A percentile compares a stretch with the other conserved stretches of the same genome.
Evolutionary conservation across 2,329 filamentous ascomycete genomes (phyloP).

Genomic region (Aspergillus sp.): DNA sequence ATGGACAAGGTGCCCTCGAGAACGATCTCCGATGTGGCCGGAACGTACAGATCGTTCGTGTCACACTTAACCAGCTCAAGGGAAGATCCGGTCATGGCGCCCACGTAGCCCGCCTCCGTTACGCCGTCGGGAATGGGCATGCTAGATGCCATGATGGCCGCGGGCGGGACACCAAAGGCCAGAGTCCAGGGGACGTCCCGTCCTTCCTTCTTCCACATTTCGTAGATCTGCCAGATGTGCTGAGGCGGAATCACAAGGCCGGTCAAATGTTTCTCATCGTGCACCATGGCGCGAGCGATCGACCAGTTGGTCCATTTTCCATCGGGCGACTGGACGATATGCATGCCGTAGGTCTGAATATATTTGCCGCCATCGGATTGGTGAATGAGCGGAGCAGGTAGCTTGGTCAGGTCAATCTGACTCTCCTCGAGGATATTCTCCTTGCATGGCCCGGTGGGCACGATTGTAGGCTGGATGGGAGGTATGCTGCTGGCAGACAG

Average conservation of each 20-base stretch:
- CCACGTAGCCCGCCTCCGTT: conserved; percentile 51
- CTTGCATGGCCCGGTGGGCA: conserved; percentile 45
- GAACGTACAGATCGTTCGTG: conserved; percentile 50
- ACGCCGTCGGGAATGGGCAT: conserved; percentile 53
- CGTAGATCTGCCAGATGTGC: conserved; percentile 48
- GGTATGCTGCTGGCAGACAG: conserved; percentile 31
- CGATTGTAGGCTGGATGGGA: conserved; percentile 34
- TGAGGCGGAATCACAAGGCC: conserved; percentile 48
- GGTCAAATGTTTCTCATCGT: conserved; percentile 42
- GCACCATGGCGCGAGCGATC: conserved; percentile 47
- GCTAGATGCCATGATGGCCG: conserved; percentile 48
- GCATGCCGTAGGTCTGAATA: conserved; percentile 52
- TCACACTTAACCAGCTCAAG: conserved; percentile 54
- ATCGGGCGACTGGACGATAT: conserved; percentile 48
- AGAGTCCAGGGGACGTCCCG: conserved; percentile 51
- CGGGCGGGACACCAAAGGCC: conserved; percentile 51
- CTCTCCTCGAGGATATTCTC: conserved; percentile 39
- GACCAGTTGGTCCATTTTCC: conserved; percentile 47
- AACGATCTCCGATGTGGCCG: conserved; percentile 53
- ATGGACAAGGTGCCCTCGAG: conserved; percentile 51
- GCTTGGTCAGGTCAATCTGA: conserved; percentile 44
- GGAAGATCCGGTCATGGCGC: conserved; percentile 43
- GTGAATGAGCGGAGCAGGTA: conserved; percentile 47
- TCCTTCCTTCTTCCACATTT: conserved; percentile 49
- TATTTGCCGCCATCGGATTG: conserved; percentile 51